Evolutionary conservation across 129 eudicot genomes (phyloP).

Genomic region (Erigeron canadensis): DNA sequence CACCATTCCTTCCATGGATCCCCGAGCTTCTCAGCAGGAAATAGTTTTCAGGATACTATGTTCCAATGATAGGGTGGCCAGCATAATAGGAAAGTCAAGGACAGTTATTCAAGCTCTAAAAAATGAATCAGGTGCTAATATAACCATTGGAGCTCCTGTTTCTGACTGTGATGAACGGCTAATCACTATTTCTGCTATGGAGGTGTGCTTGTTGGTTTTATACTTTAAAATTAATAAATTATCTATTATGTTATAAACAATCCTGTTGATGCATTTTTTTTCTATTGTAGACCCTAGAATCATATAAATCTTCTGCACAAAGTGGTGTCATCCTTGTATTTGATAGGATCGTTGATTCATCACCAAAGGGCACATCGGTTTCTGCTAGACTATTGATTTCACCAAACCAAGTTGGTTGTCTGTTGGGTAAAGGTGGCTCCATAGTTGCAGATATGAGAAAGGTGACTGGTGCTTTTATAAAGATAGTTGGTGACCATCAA

Average conservation of each 20-base stretch:
- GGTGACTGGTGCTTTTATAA: slow-evolving; percentile 60
- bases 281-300: slow-evolving; percentile 49
- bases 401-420: slow-evolving; percentile 71
- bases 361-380: slow-evolving; percentile 37
- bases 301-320: slow-evolving; percentile 72
- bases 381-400: slow-evolving; percentile 58
- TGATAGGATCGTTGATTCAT: slow-evolving; percentile 37
- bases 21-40: slow-evolving; percentile 41
- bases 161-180: slow-evolving; percentile 64
- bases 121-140: slow-evolving; percentile 63
- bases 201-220: slow-evolving; percentile 45
- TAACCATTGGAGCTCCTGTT: slow-evolving; percentile 48
- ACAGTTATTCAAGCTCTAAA: slow-evolving; percentile 51
- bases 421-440: slow-evolving; percentile 88
- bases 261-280: slow-evolving; percentile 19
- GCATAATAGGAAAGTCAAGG: slow-evolving; percentile 81
- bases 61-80: slow-evolving; percentile 61
- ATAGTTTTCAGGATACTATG: slow-evolving; percentile 66
- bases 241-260: not conserved
- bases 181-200: slow-evolving; percentile 61
- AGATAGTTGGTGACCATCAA: slow-evolving; percentile 56
- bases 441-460: slow-evolving; percentile 81
- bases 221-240: too few relatives aligned
- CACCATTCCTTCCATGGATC: slow-evolving; percentile 28
- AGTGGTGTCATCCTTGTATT: slow-evolving; percentile 65